These are phyloP conservation scores for Dichotomocladium elegans DNA, from an alignment of 371 early-diverging fungal species.

Conservation along the genomic window DNA sequence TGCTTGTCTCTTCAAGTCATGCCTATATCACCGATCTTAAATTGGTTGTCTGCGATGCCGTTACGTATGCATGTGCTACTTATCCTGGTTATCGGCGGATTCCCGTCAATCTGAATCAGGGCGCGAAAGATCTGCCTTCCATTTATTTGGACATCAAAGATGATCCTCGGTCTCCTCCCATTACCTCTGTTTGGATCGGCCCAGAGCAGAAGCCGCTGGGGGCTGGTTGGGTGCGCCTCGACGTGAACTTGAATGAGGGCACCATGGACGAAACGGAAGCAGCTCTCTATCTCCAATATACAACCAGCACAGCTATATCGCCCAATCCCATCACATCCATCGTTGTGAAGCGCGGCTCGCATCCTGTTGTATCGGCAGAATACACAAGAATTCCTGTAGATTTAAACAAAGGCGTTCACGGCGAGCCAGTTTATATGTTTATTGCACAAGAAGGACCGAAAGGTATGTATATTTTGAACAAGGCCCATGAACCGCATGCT, in stretches of 20 bases:
- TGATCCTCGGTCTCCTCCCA: conserved; percentile 16
- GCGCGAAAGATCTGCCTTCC: conserved; percentile 19
- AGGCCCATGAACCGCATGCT: background rate
- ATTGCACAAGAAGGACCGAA: conserved; percentile 26
- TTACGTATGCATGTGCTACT: conserved; percentile 20
- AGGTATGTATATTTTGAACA: conserved; percentile 8
- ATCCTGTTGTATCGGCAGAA: conserved; percentile 25
- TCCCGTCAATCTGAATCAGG: conserved; percentile 39
- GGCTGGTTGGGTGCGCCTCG: conserved; percentile 14
- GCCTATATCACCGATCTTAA: conserved; percentile 32
- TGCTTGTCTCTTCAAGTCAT: too few species aligned
- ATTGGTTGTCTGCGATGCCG: conserved; percentile 18
- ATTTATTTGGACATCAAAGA: conserved; percentile 46
- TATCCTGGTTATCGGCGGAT: conserved; percentile 43
- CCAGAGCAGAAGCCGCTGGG: background rate
- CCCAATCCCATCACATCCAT: conserved; percentile 26
- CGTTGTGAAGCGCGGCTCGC: conserved; percentile 21
- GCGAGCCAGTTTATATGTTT: conserved; percentile 24
- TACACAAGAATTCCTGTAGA: conserved; percentile 29
- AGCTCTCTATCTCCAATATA: conserved; percentile 26
- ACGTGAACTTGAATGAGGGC: conserved; percentile 30
- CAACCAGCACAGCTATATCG: conserved; percentile 22
- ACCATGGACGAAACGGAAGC: conserved; percentile 16
- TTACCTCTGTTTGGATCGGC: conserved; percentile 17
- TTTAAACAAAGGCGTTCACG: conserved; percentile 28